A percentile compares a stretch with the other conserved stretches of the same genome.
These are phyloP conservation scores for Kluyveromyces lactis DNA, from an alignment of 805 yeast species.

Conservation along the genomic window DNA sequence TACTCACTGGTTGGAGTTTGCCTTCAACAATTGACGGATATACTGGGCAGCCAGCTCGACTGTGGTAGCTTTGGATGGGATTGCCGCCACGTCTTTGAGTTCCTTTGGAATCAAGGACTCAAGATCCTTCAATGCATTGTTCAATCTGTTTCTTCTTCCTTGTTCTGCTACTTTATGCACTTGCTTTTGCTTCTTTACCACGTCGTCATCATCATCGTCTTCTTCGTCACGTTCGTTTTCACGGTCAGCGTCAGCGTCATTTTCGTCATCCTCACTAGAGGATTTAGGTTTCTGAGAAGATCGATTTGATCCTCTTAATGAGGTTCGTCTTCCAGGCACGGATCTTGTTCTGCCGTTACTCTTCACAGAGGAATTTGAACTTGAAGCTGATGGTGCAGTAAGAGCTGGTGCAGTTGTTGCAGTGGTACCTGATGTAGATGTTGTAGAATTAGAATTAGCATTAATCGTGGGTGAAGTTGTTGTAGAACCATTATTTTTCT, in stretches of 20 bases:
- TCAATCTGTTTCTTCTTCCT: conserved; percentile 90
- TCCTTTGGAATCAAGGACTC: conserved; percentile 57
- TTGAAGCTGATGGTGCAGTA: too few species aligned
- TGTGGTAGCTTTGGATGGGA: conserved; percentile 90
- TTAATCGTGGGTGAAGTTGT: too few species aligned
- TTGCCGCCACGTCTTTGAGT: conserved; percentile 45
- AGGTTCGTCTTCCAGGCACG: too few species aligned
- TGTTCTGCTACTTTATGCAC: conserved; percentile 90
- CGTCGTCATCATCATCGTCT: conserved; percentile 13
- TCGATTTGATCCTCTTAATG: too few species aligned
- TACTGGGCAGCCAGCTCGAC: conserved; percentile 81
- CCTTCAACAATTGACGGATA: conserved; percentile 37
- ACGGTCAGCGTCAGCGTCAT: conserved; percentile 11
- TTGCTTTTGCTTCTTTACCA: conserved; percentile 22
- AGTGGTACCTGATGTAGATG: too few species aligned
- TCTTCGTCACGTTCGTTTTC: conserved; percentile 7
- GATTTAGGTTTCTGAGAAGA: neutral
- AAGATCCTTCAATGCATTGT: conserved; percentile 72
- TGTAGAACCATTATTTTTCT: too few species aligned
- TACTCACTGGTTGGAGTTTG: neutral
- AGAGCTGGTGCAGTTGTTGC: too few species aligned
- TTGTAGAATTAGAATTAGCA: too few species aligned
- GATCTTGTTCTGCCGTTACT: too few species aligned
- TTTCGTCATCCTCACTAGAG: conserved; percentile 4
- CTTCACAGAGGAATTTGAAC: too few species aligned